Evolutionary conservation across 805 yeast genomes (phyloP).

Genomic region (Cephaloascus albidus): DNA sequence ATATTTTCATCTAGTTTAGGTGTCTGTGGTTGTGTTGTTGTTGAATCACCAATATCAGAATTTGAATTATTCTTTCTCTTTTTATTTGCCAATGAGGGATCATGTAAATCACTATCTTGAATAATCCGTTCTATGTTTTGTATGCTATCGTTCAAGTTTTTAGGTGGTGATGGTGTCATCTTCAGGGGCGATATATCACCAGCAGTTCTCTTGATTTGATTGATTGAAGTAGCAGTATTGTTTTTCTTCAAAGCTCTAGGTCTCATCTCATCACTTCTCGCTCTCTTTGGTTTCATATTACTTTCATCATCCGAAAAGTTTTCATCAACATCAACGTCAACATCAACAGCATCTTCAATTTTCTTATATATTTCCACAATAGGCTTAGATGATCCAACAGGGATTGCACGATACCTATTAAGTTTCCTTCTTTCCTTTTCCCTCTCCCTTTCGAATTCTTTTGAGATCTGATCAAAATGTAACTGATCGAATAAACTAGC

Average conservation of each 20-base stretch:
- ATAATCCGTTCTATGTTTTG: neutral
- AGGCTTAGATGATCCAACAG: constrained; percentile 70
- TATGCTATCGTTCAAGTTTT: neutral
- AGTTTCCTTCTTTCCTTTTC: constrained; percentile 65
- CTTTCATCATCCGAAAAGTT: constrained; percentile 1
- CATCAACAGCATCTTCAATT: constrained; percentile 79
- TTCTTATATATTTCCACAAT: constrained; percentile 85
- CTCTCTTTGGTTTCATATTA: neutral
- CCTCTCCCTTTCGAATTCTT: constrained; percentile 82
- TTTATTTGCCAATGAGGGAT: neutral
- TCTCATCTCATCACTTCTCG: neutral
- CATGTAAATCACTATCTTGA: constrained; percentile 5
- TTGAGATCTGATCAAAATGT: constrained; percentile 72
- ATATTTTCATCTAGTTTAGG: constrained; percentile 2
- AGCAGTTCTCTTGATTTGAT: neutral
- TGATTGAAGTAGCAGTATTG: neutral
- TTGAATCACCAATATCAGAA: neutral
- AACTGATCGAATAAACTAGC: constrained; percentile 63
- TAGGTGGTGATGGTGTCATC: neutral
- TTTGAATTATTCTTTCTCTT: neutral
- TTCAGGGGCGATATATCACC: neutral
- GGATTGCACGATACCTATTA: constrained; percentile 56
- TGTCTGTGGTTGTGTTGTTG: constrained; percentile 1
- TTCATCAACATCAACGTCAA: constrained; percentile 10
- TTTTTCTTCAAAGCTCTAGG: neutral